Percentiles rank a stretch among this genome's conserved stretches.
Evolutionary conservation across 306 rosid genomes (phyloP).

Genomic region (Malus orientalis): DNA sequence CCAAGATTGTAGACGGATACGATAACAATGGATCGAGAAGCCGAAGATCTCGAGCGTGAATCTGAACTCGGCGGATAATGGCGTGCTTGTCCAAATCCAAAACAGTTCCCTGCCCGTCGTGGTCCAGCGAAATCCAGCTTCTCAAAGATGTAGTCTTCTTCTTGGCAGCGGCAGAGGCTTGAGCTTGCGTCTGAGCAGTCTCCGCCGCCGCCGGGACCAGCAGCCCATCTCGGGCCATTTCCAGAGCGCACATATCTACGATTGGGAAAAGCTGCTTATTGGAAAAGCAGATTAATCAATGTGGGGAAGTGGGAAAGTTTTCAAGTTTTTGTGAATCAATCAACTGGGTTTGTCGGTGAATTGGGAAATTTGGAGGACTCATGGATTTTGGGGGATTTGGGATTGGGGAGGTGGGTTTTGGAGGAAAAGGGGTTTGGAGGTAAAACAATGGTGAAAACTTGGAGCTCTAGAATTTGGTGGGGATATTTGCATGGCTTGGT

Average conservation of each 20-base stretch:
- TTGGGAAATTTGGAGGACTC: background rate
- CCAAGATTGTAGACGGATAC: slow-evolving; percentile 68
- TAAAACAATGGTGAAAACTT: background rate
- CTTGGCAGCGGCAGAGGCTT: background rate
- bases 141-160: slow-evolving; percentile 52
- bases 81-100: slow-evolving; percentile 71
- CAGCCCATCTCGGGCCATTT: slow-evolving; percentile 19
- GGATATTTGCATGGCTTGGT: slow-evolving; percentile 3
- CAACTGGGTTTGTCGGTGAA: background rate
- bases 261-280: background rate
- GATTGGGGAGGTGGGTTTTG: background rate
- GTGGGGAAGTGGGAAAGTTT: background rate
- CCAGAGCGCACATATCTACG: background rate
- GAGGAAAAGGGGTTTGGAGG: background rate
- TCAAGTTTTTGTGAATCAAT: background rate
- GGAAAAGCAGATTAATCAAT: background rate
- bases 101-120: slow-evolving; percentile 31
- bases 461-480: background rate
- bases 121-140: slow-evolving; percentile 66
- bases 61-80: slow-evolving; percentile 61
- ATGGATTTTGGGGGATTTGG: background rate
- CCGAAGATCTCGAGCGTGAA: slow-evolving; percentile 77
- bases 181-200: slow-evolving; percentile 18
- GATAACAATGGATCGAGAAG: slow-evolving; percentile 69
- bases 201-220: slow-evolving; percentile 25